These are phyloP conservation scores for Malbranchea zuffiana DNA, from an alignment of 2,329 filamentous ascomycete genomes.

Conservation along the genomic window DNA sequence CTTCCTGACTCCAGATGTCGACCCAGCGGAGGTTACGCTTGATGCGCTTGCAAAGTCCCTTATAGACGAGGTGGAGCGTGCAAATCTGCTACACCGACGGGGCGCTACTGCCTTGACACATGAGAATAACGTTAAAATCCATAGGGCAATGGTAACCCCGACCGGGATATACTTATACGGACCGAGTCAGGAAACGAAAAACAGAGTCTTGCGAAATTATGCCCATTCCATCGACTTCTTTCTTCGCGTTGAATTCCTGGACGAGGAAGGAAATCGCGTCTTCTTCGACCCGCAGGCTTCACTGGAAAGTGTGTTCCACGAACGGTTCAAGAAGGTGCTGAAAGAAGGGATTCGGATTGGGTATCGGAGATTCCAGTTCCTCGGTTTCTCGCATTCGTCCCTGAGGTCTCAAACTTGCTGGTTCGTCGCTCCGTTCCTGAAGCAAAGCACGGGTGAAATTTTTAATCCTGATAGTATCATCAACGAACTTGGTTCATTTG, in stretches of 20 bases:
- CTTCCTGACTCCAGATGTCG: slow-evolving; percentile 45
- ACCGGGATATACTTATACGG: slow-evolving; percentile 42
- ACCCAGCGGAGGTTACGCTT: slow-evolving; percentile 35
- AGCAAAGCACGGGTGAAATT: slow-evolving; percentile 19
- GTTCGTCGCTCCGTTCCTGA: slow-evolving; percentile 44
- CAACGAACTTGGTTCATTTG: slow-evolving; percentile 40
- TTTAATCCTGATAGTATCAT: slow-evolving; percentile 33
- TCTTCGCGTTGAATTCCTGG: slow-evolving; percentile 59
- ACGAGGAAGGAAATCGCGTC: slow-evolving; percentile 59
- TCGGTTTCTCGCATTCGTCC: slow-evolving; percentile 72
- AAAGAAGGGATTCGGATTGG: slow-evolving; percentile 51
- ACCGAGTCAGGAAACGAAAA: slow-evolving; percentile 51
- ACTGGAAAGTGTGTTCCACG: slow-evolving; percentile 42
- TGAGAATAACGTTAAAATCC: slow-evolving; percentile 40
- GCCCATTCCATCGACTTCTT: slow-evolving; percentile 51
- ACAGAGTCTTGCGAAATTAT: slow-evolving; percentile 60
- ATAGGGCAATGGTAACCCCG: slow-evolving; percentile 51
- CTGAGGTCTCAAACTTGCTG: slow-evolving; percentile 58
- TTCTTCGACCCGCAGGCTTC: slow-evolving; percentile 44
- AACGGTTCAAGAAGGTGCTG: slow-evolving; percentile 52
- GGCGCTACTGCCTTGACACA: slow-evolving; percentile 1
- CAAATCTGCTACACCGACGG: slow-evolving; percentile 1
- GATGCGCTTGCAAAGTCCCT: slow-evolving; percentile 35
- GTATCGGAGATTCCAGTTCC: slow-evolving; percentile 52
- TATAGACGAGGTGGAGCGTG: slow-evolving; percentile 4